These are phyloP conservation scores for Anaeromyces robustus DNA, from an alignment of 192 early-diverging fungal species.

Conservation along the genomic window DNA sequence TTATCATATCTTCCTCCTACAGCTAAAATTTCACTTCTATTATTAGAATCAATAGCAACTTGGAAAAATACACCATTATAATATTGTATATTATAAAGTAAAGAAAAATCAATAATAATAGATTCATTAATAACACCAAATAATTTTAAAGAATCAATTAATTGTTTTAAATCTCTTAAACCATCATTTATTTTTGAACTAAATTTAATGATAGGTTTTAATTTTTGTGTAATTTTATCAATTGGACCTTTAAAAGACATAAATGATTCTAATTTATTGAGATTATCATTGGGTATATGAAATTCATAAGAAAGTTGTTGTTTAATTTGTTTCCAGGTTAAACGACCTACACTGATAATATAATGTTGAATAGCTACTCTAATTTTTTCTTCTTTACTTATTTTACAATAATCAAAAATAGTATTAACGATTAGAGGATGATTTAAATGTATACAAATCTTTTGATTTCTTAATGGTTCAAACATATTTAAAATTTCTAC, in stretches of 20 bases:
- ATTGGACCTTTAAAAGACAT: not conserved
- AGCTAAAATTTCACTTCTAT: constrained; percentile 37
- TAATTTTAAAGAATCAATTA: not conserved
- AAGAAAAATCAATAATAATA: not conserved
- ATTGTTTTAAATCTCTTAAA: not conserved
- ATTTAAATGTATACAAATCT: not conserved
- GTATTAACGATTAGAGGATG: not conserved
- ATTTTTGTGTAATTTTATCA: not conserved
- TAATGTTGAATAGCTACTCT: not conserved
- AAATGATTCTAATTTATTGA: not conserved
- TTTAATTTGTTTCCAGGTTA: not conserved
- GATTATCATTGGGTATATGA: not conserved
- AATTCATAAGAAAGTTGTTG: not conserved
- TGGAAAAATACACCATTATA: not conserved
- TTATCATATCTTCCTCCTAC: constrained; percentile 56
- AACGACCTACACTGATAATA: not conserved
- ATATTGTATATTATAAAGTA: not conserved
- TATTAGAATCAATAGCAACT: not conserved
- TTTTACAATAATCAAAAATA: not conserved
- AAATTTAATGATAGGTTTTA: not conserved
- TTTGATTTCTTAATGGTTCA: not conserved
- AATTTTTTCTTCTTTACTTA: not conserved
- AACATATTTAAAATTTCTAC: not conserved
- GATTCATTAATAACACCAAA: not conserved
- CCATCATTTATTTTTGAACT: not conserved